Percentiles rank a stretch among this genome's conserved stretches.
These are phyloP conservation scores for Ceratocystis ficicola DNA, from an alignment of 2,329 filamentous ascomycete species.

Conservation along the genomic window DNA sequence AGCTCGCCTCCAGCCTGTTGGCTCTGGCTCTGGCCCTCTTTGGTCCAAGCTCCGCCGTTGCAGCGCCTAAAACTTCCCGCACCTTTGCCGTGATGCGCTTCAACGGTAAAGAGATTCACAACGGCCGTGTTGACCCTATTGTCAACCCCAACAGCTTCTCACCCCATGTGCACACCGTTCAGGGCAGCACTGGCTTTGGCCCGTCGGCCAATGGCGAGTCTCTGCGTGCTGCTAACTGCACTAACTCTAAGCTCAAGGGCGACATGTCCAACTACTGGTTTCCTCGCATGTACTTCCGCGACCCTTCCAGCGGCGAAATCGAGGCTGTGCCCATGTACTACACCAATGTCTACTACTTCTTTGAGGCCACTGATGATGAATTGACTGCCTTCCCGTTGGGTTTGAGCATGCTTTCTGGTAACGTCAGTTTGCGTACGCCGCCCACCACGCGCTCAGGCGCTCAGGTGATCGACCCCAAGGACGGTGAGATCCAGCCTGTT, in stretches of 20 bases:
- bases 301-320: slow-evolving; percentile 50
- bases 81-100: slow-evolving; percentile 61
- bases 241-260: slow-evolving; percentile 53
- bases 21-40: slow-evolving; percentile 15
- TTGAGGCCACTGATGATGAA: slow-evolving; percentile 51
- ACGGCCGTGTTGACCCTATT: slow-evolving; percentile 55
- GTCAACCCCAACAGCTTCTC: slow-evolving; percentile 47
- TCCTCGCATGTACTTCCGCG: slow-evolving; percentile 55
- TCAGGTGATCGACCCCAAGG: slow-evolving; percentile 39
- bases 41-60: too few species aligned
- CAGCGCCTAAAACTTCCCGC: slow-evolving; percentile 31
- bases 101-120: slow-evolving; percentile 51
- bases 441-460: slow-evolving; percentile 40
- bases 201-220: slow-evolving; percentile 48
- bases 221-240: slow-evolving; percentile 52
- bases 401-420: slow-evolving; percentile 59
- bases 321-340: slow-evolving; percentile 57
- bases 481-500: slow-evolving; percentile 41
- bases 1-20: slow-evolving; percentile 22
- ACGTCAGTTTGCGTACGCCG: slow-evolving; percentile 45
- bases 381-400: slow-evolving; percentile 58
- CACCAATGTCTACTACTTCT: slow-evolving; percentile 68
- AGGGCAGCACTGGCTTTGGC: slow-evolving; percentile 58
- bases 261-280: slow-evolving; percentile 71
- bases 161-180: slow-evolving; percentile 56